A percentile compares a stretch with the other conserved stretches of the same genome.
Evolutionary conservation across 23 red algal genomes (phyloP).

Genomic region (Gracilaria caudata): DNA sequence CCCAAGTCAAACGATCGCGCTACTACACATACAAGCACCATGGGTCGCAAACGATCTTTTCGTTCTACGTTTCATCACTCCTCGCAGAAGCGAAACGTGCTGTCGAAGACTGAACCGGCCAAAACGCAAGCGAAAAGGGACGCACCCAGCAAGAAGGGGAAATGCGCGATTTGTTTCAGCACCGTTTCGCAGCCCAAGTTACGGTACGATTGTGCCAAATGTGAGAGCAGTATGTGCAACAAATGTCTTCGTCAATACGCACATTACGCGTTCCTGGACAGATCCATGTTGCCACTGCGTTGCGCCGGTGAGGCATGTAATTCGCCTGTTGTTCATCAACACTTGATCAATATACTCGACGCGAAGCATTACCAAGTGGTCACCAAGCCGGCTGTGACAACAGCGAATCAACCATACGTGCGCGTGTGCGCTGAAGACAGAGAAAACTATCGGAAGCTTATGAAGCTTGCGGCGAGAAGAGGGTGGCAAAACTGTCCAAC

Average conservation of each 20-base stretch:
- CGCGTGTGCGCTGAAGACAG: neutral
- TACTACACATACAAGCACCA: neutral
- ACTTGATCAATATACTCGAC: neutral
- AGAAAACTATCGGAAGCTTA: neutral
- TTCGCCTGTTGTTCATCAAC: neutral
- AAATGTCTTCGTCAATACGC: neutral
- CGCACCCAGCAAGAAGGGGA: neutral
- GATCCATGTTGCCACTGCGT: neutral
- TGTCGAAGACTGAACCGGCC: constrained; percentile 7
- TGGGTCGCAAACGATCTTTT: constrained; percentile 9
- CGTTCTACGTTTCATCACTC: neutral
- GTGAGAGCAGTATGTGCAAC: neutral
- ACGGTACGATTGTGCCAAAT: neutral
- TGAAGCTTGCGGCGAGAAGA: constrained; percentile 6
- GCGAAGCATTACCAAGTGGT: constrained; percentile 1
- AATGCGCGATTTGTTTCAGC: neutral
- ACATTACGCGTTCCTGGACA: neutral
- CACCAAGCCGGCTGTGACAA: neutral
- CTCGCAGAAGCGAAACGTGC: neutral
- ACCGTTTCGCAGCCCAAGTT: neutral
- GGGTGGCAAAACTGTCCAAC: neutral
- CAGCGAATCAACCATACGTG: neutral
- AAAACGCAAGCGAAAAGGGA: neutral
- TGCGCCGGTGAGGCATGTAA: neutral
- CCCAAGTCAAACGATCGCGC: neutral